Conservation (phyloP, 2,329 filamentous ascomycete genomes). For the Mollisiaceae sp. region DNA sequence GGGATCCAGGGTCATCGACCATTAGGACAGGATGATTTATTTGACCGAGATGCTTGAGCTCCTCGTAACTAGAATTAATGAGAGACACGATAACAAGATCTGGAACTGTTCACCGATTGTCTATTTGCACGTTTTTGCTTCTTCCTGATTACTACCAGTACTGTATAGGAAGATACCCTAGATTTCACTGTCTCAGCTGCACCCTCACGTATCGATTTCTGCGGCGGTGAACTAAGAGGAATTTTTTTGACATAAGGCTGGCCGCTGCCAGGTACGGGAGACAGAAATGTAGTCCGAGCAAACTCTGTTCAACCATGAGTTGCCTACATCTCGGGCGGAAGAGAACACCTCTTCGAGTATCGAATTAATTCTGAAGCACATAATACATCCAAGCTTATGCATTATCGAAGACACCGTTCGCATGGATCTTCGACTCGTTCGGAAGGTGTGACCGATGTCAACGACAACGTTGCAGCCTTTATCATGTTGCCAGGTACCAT, state of each 20-base stretch:
- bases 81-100: not conserved
- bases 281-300: not conserved
- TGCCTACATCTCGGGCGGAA: not conserved
- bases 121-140: not conserved
- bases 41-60: not conserved
- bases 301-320: not conserved
- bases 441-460: not conserved
- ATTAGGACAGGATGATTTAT: not conserved
- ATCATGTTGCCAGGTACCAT: not conserved
- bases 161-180: not conserved
- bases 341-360: not conserved
- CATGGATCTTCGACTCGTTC: not conserved
- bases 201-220: not conserved
- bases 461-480: not conserved
- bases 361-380: not conserved
- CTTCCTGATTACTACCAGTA: not conserved
- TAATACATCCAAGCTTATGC: not conserved
- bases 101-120: not conserved
- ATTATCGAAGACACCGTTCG: not conserved
- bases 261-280: not conserved
- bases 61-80: not conserved
- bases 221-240: not conserved
- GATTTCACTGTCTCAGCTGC: not conserved
- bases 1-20: not conserved
- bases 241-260: not conserved